Base-by-base conservation (phyloP, 2,329 filamentous ascomycete species). In the Neonectria ditissima region DNA sequence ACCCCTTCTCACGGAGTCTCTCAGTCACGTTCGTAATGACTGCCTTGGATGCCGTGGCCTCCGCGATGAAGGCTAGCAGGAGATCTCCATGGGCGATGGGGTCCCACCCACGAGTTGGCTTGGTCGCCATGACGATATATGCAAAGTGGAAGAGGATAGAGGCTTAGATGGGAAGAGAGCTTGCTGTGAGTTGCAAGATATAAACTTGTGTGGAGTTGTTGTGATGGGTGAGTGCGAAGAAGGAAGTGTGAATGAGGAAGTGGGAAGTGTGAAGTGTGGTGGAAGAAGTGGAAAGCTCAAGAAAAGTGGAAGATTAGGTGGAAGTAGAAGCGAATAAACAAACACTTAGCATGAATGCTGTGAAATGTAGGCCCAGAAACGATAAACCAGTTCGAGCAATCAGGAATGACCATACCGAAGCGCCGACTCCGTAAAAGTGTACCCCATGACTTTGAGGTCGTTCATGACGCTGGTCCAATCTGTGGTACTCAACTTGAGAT, bases 341-440 rank as follows among this genome's bases (percentile, higher is more conserved):
- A 34, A 26, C n/a, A 41, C 14, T n/a, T 11, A 32, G n/a, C n/a
- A 22, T 13, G n/a, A 32, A 30, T 41, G 28, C 18, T 22, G 32
- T 16, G 28, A 28, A 50, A 20, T 41, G 39, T 26, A 56, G 52
- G 47, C 62, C 62, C 34, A 60, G 30, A 30, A 66, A 48, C 43
- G 44, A 37, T 39, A 39, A 55, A 34, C 43, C 47, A 39, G 48
- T 43, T 28, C 5, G 18, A 18, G 37, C 53, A 9, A 58, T 20
- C 30, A 55, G 64, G 52, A 54, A 11, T 51, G 24, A 16, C 60
- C 72, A 57, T 81, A 83, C 80, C 79, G 75, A 37, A 83, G 77
- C 55, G 82, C 82, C 28, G 73, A 74, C 28, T 78, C 73, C 3
- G 77, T 78, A 55, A 82, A 83, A 0, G 68, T 67, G 58, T 84